Evolutionary conservation across 2,329 filamentous ascomycete genomes (phyloP), one percentile per base, ranked within the genome.

Genomic region (Calonectria honghensis): DNA sequence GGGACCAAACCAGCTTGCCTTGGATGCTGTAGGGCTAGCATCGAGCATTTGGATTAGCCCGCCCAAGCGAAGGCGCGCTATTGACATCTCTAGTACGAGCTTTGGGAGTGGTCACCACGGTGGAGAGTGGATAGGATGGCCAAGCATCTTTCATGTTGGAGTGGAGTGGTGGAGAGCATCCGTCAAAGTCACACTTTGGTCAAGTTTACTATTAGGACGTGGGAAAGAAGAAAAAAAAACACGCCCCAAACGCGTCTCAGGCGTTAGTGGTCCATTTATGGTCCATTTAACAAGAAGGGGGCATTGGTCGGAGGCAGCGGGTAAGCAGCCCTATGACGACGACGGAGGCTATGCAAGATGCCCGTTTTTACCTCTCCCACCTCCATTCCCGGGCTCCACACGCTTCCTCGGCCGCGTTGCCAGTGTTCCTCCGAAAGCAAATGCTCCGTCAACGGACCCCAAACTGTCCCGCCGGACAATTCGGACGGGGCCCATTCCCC

Each of bases 71-170:
- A 41, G 50, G 45, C 64, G 50, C 73, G 65, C 73, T 74, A 74
- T 74, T 59, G 73, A 69, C 32, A 37, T 65, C 37, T 69, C 72
- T 64, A 74, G 68, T 48, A 70, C 71, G 48, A 57, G 64, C 39
- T 48, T 31, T 64, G 24, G 27, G 37, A 64, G 37, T 51, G 57
- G 68, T 59, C 48, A 57, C 39, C 14, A 45, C 16, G 45, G 65
- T 70, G 66, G 59, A 51, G 54, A 70, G 41, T 52, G 24, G 54
- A 24, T 50, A 48, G 39, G 14, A 54, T n/a, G 14, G 29, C 14
- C n/a, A 45, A 37, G 48, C 24, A 54, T 14, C 37, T 45, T 32
- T 59, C 52, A 35, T 29, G 20, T 54, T 50, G 54, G 29, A 39
- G 37, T 37, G 59, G 37, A n/a, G 18, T 66, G 37, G 67, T 63